These are phyloP conservation scores for Spatholobus suberectus DNA, from an alignment of 306 rosid species.

Conservation along the genomic window DNA sequence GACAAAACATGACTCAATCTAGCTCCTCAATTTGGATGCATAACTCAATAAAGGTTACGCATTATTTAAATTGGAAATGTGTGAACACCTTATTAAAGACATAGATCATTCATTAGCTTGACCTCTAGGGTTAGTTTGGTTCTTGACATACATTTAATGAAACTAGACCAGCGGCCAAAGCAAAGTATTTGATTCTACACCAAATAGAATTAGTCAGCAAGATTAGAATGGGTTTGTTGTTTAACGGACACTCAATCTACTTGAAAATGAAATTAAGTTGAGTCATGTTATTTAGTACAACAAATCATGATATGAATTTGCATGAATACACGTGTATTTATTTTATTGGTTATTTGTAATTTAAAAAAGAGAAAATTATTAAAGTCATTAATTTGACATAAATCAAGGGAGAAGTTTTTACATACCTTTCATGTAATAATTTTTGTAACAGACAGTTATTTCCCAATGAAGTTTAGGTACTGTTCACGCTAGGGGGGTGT, in stretches of 20 bases:
- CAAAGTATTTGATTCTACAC: conserved; percentile 2
- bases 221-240: background rate
- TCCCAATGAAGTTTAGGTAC: too few species aligned
- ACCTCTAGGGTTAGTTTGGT: conserved; percentile 2
- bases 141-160: conserved; percentile 19
- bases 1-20: conserved; percentile 7
- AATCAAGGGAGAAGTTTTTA: too few species aligned
- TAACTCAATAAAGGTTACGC: background rate
- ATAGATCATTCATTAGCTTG: background rate
- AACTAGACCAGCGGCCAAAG: background rate
- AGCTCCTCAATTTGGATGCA: conserved; percentile 11
- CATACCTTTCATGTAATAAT: too few species aligned
- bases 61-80: background rate
- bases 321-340: too few species aligned
- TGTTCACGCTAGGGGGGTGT: too few species aligned
- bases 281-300: background rate
- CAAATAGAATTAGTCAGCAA: conserved; percentile 13
- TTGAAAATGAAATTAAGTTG: conserved; percentile 1
- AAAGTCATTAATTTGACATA: too few species aligned
- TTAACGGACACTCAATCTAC: background rate
- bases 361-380: too few species aligned
- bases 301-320: too few species aligned
- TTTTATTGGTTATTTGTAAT: too few species aligned
- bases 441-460: too few species aligned
- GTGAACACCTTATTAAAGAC: background rate